A percentile compares a stretch with the other conserved stretches of the same genome.
Evolutionary conservation across 2,329 filamentous ascomycete species (phyloP).

Genomic region (Fusarium albosuccineum): DNA sequence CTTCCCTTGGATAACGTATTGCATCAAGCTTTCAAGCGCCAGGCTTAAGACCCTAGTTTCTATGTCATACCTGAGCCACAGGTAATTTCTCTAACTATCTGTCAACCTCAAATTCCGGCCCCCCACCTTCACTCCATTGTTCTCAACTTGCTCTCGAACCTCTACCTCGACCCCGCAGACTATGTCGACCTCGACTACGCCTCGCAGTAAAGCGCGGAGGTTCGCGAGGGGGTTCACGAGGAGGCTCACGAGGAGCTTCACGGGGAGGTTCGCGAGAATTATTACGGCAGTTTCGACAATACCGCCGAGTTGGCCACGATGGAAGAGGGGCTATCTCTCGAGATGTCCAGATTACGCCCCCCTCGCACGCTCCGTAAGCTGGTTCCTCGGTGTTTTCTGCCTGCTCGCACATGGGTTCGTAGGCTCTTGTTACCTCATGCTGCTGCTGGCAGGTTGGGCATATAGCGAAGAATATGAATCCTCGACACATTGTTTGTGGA

Average conservation of each 20-base stretch:
- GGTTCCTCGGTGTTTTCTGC: constrained; percentile 3
- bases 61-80: too few relatives aligned
- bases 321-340: constrained; percentile 6
- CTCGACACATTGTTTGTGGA: constrained; percentile 16
- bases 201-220: neutral
- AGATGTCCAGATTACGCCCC: constrained; percentile 6
- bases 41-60: too few relatives aligned
- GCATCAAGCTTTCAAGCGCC: too few relatives aligned
- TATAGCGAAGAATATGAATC: constrained; percentile 25
- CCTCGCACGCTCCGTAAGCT: constrained; percentile 19
- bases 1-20: too few relatives aligned
- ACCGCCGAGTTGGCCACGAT: constrained; percentile 17
- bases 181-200: neutral
- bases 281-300: constrained; percentile 23
- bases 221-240: too few relatives aligned
- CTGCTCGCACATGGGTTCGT: constrained; percentile 22
- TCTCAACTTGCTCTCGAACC: neutral
- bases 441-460: constrained; percentile 21
- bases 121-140: neutral
- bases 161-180: neutral
- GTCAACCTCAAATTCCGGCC: neutral
- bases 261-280: neutral
- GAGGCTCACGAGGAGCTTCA: too few relatives aligned
- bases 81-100: too few relatives aligned
- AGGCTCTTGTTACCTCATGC: constrained; percentile 27